phyloP scores from a whole-genome alignment of 2,329 filamentous ascomycete species.

The Boeremia lycopersici region DNA sequence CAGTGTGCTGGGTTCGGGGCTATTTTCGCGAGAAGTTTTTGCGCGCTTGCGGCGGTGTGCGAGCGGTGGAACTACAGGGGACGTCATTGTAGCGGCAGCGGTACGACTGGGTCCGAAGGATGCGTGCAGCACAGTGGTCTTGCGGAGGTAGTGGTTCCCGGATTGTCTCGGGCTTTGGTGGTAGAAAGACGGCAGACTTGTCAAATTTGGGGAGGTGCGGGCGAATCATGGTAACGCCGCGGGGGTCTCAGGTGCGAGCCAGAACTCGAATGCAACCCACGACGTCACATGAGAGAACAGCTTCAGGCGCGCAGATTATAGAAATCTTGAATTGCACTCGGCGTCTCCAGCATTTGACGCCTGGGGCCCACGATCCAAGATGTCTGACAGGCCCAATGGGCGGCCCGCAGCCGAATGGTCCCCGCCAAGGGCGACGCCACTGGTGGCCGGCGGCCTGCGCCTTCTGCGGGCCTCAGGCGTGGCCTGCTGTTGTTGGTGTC shows the following conservation, averaged over 20 bases:
- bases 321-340: not conserved
- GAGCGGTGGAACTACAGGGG: slow-evolving; percentile 9
- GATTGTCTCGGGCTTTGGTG: slow-evolving; percentile 17
- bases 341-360: not conserved
- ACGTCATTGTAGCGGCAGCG: slow-evolving; percentile 20
- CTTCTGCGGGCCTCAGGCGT: slow-evolving; percentile 28
- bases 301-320: not conserved
- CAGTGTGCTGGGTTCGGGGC: slow-evolving; percentile 26
- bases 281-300: slow-evolving; percentile 4
- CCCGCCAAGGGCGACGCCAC: slow-evolving; percentile 24
- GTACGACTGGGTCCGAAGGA: not conserved
- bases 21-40: slow-evolving; percentile 28
- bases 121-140: slow-evolving; percentile 11
- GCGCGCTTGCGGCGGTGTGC: slow-evolving; percentile 33
- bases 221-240: slow-evolving; percentile 13
- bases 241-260: slow-evolving; percentile 15
- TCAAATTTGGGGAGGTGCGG: slow-evolving; percentile 14
- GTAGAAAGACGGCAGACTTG: slow-evolving; percentile 10
- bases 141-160: slow-evolving; percentile 14
- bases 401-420: slow-evolving; percentile 19
- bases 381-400: slow-evolving; percentile 10
- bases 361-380: not conserved
- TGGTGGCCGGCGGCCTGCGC: slow-evolving; percentile 10
- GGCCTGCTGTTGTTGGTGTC: slow-evolving; percentile 34
- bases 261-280: slow-evolving; percentile 14